Conservation (phyloP, 1,284 basidiomycete species). For the Mycena citricolor region DNA sequence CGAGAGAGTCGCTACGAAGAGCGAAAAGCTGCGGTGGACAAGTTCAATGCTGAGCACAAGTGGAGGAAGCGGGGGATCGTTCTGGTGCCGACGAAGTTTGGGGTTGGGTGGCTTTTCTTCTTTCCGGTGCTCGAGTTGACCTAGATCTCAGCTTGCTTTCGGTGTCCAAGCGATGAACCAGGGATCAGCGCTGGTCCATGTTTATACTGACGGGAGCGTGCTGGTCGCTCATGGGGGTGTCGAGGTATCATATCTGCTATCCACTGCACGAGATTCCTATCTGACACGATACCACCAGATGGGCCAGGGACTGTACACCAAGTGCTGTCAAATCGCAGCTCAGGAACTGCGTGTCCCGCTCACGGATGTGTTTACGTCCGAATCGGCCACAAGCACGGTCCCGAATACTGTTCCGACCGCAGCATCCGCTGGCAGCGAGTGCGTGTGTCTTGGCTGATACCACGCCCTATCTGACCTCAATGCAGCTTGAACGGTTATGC, state of each 20-base stretch:
- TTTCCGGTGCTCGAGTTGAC: not conserved
- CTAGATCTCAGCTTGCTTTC: slow-evolving; percentile 17
- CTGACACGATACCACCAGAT: not conserved
- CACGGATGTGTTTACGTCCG: slow-evolving; percentile 21
- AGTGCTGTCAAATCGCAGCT: slow-evolving; percentile 24
- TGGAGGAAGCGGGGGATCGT: slow-evolving; percentile 24
- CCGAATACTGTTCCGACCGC: slow-evolving; percentile 21
- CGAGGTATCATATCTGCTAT: slow-evolving; percentile 7
- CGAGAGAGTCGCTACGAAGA: slow-evolving; percentile 21
- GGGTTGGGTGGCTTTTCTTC: slow-evolving; percentile 11
- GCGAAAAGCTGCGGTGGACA: slow-evolving; percentile 16
- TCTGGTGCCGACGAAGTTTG: slow-evolving; percentile 22
- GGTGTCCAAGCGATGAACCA: slow-evolving; percentile 23
- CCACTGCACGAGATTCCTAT: too few relatives aligned
- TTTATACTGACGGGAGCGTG: slow-evolving; percentile 24
- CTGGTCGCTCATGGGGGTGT: slow-evolving; percentile 23
- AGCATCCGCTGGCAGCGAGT: slow-evolving; percentile 23
- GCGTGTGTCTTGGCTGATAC: not conserved
- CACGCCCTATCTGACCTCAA: not conserved
- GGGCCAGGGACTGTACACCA: slow-evolving; percentile 24
- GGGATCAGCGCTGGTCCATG: slow-evolving; percentile 19
- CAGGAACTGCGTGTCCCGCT: slow-evolving; percentile 22
- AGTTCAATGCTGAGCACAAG: slow-evolving; percentile 23
- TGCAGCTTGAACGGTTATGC: slow-evolving; percentile 21
- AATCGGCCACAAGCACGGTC: slow-evolving; percentile 19